Evolutionary conservation across 768 basidiomycete genomes (phyloP), one percentile per base, ranked within the genome.

Genomic region (Mycena venus): DNA sequence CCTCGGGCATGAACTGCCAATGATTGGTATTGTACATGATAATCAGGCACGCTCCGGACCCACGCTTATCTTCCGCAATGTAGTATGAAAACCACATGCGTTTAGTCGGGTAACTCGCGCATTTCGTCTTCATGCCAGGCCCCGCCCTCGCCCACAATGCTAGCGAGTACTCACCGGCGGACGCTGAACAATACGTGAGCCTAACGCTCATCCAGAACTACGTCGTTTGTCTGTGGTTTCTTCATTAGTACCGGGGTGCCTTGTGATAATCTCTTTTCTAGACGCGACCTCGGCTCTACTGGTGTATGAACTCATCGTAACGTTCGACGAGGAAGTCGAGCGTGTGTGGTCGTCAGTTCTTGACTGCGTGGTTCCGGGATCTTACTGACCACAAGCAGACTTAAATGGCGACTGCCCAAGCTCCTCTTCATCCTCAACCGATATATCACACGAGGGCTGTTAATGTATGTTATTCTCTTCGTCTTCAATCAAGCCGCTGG

Each of bases 271-370:
- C n/a, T 19, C 0, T 14, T 17, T 19, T n/a, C 38, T 32, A 82
- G 85, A 81, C 31, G 80, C 83, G 0, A 78, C 80, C 3, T 55
- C 81, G 44, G 61, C 69, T 9, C 71, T 85, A 29, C 60, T 79
- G 58, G 70, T 81, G 10, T 83, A 79, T 70, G 84, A 85, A 32
- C 64, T 76, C 19, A 21, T 83, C 4, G 64, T 80, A 51, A 80
- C 78, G 5, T 73, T 80, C 29, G 75, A 70, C 29, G 77, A 71
- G 17, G 84, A 83, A 56, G 72, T 79, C 1, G 79, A 79, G 42
- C 75, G 79, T 27, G 56, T 84, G 25, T 85, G 84, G 83, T 75
- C 74, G 84, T 85, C 55, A 73, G 80, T 77, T 3, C 27, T 62
- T 44, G n/a, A 38, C 27, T 8, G 29, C 34, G 25, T 23, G n/a